Percentiles rank a stretch among this genome's conserved stretches.
These are phyloP conservation scores for Entomortierella lignicola DNA, from an alignment of 192 early-diverging fungal species.

Conservation along the genomic window DNA sequence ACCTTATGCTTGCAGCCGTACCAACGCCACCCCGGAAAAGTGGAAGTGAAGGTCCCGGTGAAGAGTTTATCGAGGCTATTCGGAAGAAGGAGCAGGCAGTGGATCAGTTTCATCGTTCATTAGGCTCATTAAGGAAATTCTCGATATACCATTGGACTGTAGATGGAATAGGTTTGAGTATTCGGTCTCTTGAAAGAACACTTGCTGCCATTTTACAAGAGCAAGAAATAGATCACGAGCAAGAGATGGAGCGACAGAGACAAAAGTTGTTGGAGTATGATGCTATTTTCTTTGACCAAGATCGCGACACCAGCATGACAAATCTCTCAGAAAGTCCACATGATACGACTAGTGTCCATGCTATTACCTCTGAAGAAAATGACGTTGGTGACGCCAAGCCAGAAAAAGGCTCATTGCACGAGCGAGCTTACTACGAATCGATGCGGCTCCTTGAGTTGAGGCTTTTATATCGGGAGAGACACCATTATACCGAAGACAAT, in stretches of 20 bases:
- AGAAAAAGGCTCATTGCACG: constrained; percentile 3
- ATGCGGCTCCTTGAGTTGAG: constrained; percentile 11
- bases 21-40: background rate
- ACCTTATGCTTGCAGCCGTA: constrained; percentile 10
- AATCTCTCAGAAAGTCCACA: too few relatives aligned
- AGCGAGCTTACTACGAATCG: constrained; percentile 13
- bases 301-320: background rate
- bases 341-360: background rate
- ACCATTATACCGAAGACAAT: constrained; percentile 8
- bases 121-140: constrained; percentile 13
- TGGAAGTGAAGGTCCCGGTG: background rate
- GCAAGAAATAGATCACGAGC: constrained; percentile 13
- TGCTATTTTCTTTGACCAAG: constrained; percentile 6
- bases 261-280: constrained; percentile 9
- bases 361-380: background rate
- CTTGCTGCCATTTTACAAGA: constrained; percentile 15
- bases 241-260: constrained; percentile 5
- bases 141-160: constrained; percentile 22
- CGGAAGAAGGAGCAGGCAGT: constrained; percentile 12
- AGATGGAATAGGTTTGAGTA: constrained; percentile 8
- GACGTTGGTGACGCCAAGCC: background rate
- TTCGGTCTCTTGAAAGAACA: constrained; percentile 18
- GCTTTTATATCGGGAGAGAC: constrained; percentile 11
- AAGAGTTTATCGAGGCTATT: constrained; percentile 8
- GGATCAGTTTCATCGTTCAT: constrained; percentile 12